Conservation (phyloP, 2,329 filamentous ascomycete species). For the Alternaria hordeiaustralica region DNA sequence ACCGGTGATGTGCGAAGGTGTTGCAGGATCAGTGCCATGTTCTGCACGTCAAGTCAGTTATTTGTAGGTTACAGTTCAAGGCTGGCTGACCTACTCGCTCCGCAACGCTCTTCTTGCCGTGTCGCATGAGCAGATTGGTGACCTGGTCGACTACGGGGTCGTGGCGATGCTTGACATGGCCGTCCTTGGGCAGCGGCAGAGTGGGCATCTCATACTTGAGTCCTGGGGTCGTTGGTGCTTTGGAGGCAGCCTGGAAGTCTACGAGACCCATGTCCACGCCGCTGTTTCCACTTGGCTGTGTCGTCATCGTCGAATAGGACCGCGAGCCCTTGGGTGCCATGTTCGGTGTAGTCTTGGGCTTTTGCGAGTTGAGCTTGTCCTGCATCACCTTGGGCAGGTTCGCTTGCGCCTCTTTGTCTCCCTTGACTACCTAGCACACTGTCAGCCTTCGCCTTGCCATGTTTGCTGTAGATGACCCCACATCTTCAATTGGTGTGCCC, state of each 20-base stretch:
- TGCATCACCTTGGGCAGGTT: conserved; percentile 72
- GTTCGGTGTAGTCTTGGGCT: conserved; percentile 42
- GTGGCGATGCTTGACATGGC: conserved; percentile 80
- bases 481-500: conserved; percentile 71
- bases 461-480: conserved; percentile 36
- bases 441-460: conserved; percentile 17
- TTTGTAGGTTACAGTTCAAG: not conserved
- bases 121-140: conserved; percentile 86
- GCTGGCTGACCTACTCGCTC: conserved; percentile 71
- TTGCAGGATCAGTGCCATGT: conserved; percentile 83
- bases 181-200: conserved; percentile 67
- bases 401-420: conserved; percentile 66
- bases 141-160: conserved; percentile 85
- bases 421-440: conserved; percentile 63
- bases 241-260: conserved; percentile 27
- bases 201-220: conserved; percentile 79
- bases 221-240: conserved; percentile 52
- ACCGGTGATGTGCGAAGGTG: conserved; percentile 83
- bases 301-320: conserved; percentile 62
- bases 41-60: conserved; percentile 57
- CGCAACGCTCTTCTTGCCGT: conserved; percentile 90
- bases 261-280: conserved; percentile 42
- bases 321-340: conserved; percentile 54
- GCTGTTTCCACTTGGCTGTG: conserved; percentile 22
- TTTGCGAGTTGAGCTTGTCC: conserved; percentile 61